Evolutionary conservation across 805 yeast genomes (phyloP).

Genomic region (Metschnikowia amazonensis): DNA sequence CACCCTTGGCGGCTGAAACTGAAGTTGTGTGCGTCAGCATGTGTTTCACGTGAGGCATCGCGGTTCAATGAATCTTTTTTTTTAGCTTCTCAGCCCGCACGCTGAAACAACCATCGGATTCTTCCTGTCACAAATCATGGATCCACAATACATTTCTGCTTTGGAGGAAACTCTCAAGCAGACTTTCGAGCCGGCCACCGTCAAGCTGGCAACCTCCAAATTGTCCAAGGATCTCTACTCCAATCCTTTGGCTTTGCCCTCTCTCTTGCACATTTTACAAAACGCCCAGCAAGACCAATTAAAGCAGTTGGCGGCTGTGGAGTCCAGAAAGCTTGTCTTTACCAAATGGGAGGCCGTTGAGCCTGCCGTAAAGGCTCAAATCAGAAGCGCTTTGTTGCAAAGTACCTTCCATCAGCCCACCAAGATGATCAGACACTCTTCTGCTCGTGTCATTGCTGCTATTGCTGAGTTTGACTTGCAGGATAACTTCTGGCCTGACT

Average conservation of each 20-base stretch:
- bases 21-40: no score
- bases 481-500: constrained; percentile 64
- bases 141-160: constrained; percentile 61
- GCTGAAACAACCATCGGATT: constrained; percentile 5
- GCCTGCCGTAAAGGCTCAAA: constrained; percentile 49
- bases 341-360: constrained; percentile 63
- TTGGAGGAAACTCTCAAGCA: constrained; percentile 77
- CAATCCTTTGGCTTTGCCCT: constrained; percentile 69
- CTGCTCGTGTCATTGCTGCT: constrained; percentile 84
- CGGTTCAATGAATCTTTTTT: constrained; percentile 7
- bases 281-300: constrained; percentile 63
- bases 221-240: constrained; percentile 73
- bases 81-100: background rate
- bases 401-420: constrained; percentile 66
- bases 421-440: constrained; percentile 74
- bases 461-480: constrained; percentile 75
- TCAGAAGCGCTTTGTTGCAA: constrained; percentile 65
- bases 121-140: constrained; percentile 43
- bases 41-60: constrained; percentile 13
- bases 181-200: constrained; percentile 74
- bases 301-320: constrained; percentile 94
- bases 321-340: constrained; percentile 78
- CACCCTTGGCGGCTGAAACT: no score
- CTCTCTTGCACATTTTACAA: constrained; percentile 78
- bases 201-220: constrained; percentile 76